Evolutionary conservation across 306 rosid species (phyloP), one percentile per base, ranked within the genome.

Genomic region (Medicago ruthenica): DNA sequence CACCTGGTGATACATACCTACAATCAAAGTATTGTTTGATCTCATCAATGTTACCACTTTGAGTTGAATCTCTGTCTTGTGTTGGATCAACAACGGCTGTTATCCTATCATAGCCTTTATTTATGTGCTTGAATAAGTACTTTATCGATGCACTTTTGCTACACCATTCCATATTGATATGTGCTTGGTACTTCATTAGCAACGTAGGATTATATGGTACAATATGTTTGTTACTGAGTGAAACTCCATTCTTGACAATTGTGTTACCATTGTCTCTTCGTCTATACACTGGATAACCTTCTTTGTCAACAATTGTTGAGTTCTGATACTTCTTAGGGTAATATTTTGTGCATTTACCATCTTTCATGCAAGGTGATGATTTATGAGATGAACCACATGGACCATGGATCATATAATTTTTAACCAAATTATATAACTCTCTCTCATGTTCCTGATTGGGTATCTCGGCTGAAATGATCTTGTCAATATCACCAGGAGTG

Each of bases 111-210:
- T 39, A 10, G 9, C 70, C 50, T 65, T 65, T 39, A 10, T 20
- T 65, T 41, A 27, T 65, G 50, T 65, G 47, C 34, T 65, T 65
- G 47, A 65, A 65, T 65, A 65, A 65, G 50, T 65, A 65, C 51
- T 39, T 39, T 10, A 65, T 65, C 18, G 70, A 39, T 17, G 51
- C 3, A 41, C 24, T 27, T 39, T 17, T 8, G 10, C 40, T 65
- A 11, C 70, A 65, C 70, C 70, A 65, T 65, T 65, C 70, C 4
- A 65, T 10, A 13, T 65, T 65, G 22, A 65, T 39, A 65, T 65
- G 70, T 39, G 51, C 34, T 17, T 65, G 70, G 51, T 65, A 65
- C 47, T 40, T 65, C 70, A 65, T 39, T 8, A 65, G 24, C 24
- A 64, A 18, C 24, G 9, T 39, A 37, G 50, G 70, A 14, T 39